Evolutionary conservation across 352 stramenopile genomes (phyloP), one percentile per base, ranked within the genome.

Genomic region (Pythium periplocum): DNA sequence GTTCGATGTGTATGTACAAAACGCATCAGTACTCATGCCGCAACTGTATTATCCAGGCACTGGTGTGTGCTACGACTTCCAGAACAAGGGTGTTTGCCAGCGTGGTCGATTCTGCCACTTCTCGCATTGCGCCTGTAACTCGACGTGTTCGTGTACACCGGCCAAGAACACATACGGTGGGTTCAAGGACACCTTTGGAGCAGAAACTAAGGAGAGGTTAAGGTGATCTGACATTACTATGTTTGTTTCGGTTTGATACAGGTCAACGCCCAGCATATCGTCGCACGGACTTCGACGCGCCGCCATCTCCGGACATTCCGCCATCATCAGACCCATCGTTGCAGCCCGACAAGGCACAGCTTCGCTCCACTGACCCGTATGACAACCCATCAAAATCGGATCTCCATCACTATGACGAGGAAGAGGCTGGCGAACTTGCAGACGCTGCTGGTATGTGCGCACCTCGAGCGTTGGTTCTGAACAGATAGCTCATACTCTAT

Each of bases 31-130:
- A 26, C 17, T 26, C 17, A 26, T 26, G 17, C 17, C 17, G 17
- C 17, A 26, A 42, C 38, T 42, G 38, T 42, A 42, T 12, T 42
- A 42, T 42, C 38, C 77, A 42, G 82, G 84, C 42, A 89, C 78
- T 39, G 84, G 84, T 40, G 84, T 94, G 35, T 94, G 84, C 56
- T 94, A 94, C 57, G 84, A 94, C 36, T 94, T 94, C 43, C 84
- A 94, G 57, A 94, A 94, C 65, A 94, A 94, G 45, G 84, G 84
- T 8, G 75, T 90, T 6, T 94, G 84, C 31, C 82, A 93, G 53
- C 84, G 84, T 10, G 84, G 82, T 6, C 72, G 78, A 17, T 90
- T 87, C 48, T 94, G 84, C 63, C 84, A 94, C 52, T 94, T 94
- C 56, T 93, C 82, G 10, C 84, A 94, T 59, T 94, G 84, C 51